phyloP scores from a whole-genome alignment of 176 grass and related monocot species.

The Dendrocalamus sinicus region DNA sequence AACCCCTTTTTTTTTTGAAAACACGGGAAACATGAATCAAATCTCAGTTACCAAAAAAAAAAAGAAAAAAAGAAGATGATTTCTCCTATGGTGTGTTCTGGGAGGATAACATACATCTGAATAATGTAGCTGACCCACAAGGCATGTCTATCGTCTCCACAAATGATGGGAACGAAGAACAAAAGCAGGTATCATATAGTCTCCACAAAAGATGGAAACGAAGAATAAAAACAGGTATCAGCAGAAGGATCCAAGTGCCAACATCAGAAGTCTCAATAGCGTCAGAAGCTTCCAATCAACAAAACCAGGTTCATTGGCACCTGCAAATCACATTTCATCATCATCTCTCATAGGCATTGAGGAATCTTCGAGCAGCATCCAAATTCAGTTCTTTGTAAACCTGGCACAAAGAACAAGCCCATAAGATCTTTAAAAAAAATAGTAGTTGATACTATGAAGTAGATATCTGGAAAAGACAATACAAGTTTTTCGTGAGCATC shows the following conservation, averaged over 20 bases:
- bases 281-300: neutral
- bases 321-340: neutral
- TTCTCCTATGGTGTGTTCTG: too few relatives aligned
- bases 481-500: slow-evolving; percentile 81
- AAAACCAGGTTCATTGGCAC: neutral
- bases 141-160: neutral
- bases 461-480: neutral
- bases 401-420: slow-evolving; percentile 46
- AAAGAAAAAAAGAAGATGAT: too few relatives aligned
- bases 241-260: neutral
- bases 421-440: neutral
- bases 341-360: slow-evolving; percentile 53
- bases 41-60: too few relatives aligned
- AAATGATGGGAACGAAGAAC: neutral
- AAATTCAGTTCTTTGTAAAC: slow-evolving; percentile 82
- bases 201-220: neutral
- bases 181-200: neutral
- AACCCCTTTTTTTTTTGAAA: neutral
- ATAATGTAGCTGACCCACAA: neutral
- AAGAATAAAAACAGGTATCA: neutral
- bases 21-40: neutral
- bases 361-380: slow-evolving; percentile 69
- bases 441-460: neutral
- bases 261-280: slow-evolving; percentile 5
- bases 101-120: neutral